Conservation (phyloP, 116 monocot species). For the Posidonia oceanica region DNA sequence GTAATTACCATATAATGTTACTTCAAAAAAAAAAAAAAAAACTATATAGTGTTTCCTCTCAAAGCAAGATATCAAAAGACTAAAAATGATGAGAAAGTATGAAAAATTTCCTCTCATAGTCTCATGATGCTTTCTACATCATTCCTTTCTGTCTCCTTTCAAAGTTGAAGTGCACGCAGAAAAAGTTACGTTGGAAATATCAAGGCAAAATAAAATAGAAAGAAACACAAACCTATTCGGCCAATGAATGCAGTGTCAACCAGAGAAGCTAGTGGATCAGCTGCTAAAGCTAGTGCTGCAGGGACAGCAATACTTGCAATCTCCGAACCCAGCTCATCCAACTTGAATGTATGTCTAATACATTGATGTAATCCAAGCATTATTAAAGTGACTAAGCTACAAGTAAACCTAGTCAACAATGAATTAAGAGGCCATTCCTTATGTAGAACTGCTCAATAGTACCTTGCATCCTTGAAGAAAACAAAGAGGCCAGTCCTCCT, state of each 20-base stretch:
- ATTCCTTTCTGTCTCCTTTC: too few relatives aligned
- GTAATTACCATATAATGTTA: too few relatives aligned
- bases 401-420: background rate
- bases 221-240: conserved; percentile 44
- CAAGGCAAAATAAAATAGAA: background rate
- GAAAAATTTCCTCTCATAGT: too few relatives aligned
- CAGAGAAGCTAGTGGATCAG: conserved; percentile 86
- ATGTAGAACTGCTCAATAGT: background rate
- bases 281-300: conserved; percentile 73
- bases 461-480: conserved; percentile 28
- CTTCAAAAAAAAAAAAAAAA: too few relatives aligned
- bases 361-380: background rate
- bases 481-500: conserved; percentile 16
- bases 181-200: background rate
- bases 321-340: conserved; percentile 70
- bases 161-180: too few relatives aligned
- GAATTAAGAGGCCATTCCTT: background rate
- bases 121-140: too few relatives aligned
- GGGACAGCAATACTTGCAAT: conserved; percentile 62
- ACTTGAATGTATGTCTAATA: conserved; percentile 33
- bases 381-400: background rate
- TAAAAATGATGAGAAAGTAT: too few relatives aligned
- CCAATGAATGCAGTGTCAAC: conserved; percentile 89
- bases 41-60: too few relatives aligned
- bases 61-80: too few relatives aligned